These are phyloP conservation scores for Stenocarpella maydis DNA, from an alignment of 2,329 filamentous ascomycete genomes.

Conservation along the genomic window DNA sequence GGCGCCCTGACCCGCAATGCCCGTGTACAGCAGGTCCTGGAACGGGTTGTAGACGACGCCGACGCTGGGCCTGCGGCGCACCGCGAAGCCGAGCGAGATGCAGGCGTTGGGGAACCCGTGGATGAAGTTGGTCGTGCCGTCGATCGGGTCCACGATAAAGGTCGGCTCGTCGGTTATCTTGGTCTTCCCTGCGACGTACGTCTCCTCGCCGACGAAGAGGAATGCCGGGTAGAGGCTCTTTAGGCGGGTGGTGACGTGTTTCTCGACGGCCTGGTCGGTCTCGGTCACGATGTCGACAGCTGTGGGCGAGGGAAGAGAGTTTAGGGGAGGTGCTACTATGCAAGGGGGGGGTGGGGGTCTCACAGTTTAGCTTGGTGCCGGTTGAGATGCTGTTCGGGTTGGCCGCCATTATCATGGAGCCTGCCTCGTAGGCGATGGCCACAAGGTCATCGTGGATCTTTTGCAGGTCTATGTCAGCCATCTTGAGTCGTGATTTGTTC, in stretches of 20 bases:
- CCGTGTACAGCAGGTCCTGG: slow-evolving; percentile 73
- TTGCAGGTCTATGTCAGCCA: slow-evolving; percentile 66
- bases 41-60: slow-evolving; percentile 86
- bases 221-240: slow-evolving; percentile 61
- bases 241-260: slow-evolving; percentile 65
- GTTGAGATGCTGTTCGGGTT: slow-evolving; percentile 65
- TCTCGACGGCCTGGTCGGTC: slow-evolving; percentile 71
- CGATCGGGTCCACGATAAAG: slow-evolving; percentile 84
- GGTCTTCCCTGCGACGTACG: slow-evolving; percentile 71
- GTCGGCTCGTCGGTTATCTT: slow-evolving; percentile 72
- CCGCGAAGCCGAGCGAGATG: slow-evolving; percentile 77
- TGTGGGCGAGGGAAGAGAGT: slow-evolving; percentile 42
- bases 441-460: slow-evolving; percentile 69
- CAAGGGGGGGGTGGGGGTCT: slow-evolving; percentile 31
- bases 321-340: not conserved
- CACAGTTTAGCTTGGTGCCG: slow-evolving; percentile 73
- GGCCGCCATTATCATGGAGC: slow-evolving; percentile 68
- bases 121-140: slow-evolving; percentile 84
- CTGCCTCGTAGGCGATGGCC: slow-evolving; percentile 68
- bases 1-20: slow-evolving; percentile 72
- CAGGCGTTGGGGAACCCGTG: slow-evolving; percentile 78
- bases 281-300: slow-evolving; percentile 75
- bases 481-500: slow-evolving; percentile 41
- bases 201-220: slow-evolving; percentile 79
- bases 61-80: slow-evolving; percentile 68